These are phyloP conservation scores for Cryphonectria naterciae DNA, from an alignment of 2,329 filamentous ascomycete species.

Conservation along the genomic window DNA sequence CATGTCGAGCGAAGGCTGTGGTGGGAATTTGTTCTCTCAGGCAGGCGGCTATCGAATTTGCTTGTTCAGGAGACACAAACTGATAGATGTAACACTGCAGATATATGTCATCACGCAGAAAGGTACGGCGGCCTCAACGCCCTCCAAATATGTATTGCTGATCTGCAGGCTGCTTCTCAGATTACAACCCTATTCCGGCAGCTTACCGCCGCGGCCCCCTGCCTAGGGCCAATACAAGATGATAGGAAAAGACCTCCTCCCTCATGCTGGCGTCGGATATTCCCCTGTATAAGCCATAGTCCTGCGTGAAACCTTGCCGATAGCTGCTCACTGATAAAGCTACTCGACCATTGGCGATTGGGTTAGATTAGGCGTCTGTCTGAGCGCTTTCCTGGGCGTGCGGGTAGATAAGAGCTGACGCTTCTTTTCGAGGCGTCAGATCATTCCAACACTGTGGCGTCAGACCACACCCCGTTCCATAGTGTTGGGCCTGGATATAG, in stretches of 20 bases:
- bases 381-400: neutral
- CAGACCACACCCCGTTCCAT: neutral
- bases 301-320: slow-evolving; percentile 2
- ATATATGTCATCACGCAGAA: neutral
- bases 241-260: neutral
- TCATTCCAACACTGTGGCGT: neutral
- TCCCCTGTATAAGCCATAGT: neutral
- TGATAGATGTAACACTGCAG: neutral
- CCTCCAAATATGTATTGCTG: neutral
- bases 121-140: neutral
- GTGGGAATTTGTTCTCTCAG: neutral
- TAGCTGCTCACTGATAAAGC: neutral
- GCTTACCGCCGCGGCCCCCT: neutral
- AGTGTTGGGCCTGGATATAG: neutral
- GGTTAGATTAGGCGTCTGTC: neutral
- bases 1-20: slow-evolving; percentile 12
- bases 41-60: neutral
- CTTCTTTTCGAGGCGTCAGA: neutral
- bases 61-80: neutral
- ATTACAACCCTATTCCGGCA: slow-evolving; percentile 8
- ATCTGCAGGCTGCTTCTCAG: slow-evolving; percentile 4
- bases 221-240: neutral
- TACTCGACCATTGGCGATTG: neutral
- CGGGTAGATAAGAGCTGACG: slow-evolving; percentile 4
- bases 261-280: neutral